Evolutionary conservation across 2,329 filamentous ascomycete species (phyloP).

Genomic region (Helminthosporium solani): DNA sequence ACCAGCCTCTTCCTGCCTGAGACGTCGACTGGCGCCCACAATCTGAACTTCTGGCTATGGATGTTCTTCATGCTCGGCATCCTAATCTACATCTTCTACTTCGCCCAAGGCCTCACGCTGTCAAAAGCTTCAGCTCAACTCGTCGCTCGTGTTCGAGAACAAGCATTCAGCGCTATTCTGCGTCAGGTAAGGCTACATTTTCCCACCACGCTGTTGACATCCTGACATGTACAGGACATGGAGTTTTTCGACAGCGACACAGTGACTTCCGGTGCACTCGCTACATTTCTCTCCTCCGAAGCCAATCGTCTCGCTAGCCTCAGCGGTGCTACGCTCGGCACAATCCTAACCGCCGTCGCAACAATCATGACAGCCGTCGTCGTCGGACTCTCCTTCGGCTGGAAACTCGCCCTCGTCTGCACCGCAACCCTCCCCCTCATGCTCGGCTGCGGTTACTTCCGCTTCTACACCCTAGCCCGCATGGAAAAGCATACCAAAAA

Average conservation of each 20-base stretch:
- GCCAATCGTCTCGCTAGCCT: slow-evolving; percentile 89
- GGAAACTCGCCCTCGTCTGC: slow-evolving; percentile 86
- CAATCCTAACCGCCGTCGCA: slow-evolving; percentile 74
- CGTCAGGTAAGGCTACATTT: slow-evolving; percentile 52
- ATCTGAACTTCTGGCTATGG: slow-evolving; percentile 61
- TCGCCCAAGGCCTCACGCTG: slow-evolving; percentile 52
- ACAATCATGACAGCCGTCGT: slow-evolving; percentile 74
- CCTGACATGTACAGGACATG: slow-evolving; percentile 63
- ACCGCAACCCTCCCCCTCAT: slow-evolving; percentile 76
- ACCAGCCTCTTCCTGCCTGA: slow-evolving; percentile 62
- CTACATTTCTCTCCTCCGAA: slow-evolving; percentile 65
- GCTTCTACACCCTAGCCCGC: slow-evolving; percentile 88
- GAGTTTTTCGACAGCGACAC: slow-evolving; percentile 88
- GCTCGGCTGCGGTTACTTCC: slow-evolving; percentile 77
- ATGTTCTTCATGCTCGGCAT: slow-evolving; percentile 41
- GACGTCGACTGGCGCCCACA: slow-evolving; percentile 58
- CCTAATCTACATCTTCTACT: slow-evolving; percentile 27
- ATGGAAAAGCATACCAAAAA: slow-evolving; percentile 73
- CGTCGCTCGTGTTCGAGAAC: slow-evolving; percentile 77
- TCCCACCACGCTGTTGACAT: neutral
- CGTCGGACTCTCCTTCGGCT: slow-evolving; percentile 71
- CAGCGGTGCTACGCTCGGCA: slow-evolving; percentile 84
- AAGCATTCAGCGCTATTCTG: slow-evolving; percentile 82
- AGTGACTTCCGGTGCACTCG: slow-evolving; percentile 86
- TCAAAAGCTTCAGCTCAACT: slow-evolving; percentile 59